Percentiles rank a stretch among this genome's conserved stretches.
Conservation (phyloP, 2,329 filamentous ascomycete genomes). For the Sporothrix schenckii region DNA sequence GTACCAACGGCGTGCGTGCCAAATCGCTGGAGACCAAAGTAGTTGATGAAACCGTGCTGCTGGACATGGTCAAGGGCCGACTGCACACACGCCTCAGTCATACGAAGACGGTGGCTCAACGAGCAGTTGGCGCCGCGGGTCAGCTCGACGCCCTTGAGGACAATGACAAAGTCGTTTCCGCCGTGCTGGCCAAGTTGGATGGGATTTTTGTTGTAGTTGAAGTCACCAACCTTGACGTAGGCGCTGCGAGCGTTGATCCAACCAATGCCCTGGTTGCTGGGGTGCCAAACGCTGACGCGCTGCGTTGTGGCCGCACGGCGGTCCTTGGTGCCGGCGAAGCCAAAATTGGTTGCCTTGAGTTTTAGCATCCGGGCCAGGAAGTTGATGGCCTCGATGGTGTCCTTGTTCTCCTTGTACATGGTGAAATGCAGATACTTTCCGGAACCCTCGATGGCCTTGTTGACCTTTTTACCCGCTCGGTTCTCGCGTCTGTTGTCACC, state of each 20-base stretch:
- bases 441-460: slow-evolving; percentile 23
- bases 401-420: slow-evolving; percentile 94
- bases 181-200: slow-evolving; percentile 80
- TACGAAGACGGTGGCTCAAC: slow-evolving; percentile 52
- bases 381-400: slow-evolving; percentile 88
- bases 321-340: slow-evolving; percentile 84
- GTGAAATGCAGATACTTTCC: slow-evolving; percentile 80
- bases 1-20: slow-evolving; percentile 86
- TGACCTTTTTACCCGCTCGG: slow-evolving; percentile 3
- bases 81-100: slow-evolving; percentile 55
- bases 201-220: slow-evolving; percentile 70
- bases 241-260: slow-evolving; percentile 65
- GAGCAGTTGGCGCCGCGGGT: slow-evolving; percentile 48
- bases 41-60: slow-evolving; percentile 87
- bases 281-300: slow-evolving; percentile 66
- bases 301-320: slow-evolving; percentile 84
- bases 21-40: slow-evolving; percentile 96
- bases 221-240: slow-evolving; percentile 74
- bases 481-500: slow-evolving; percentile 36
- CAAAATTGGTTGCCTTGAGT: slow-evolving; percentile 73
- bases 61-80: slow-evolving; percentile 68
- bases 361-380: slow-evolving; percentile 75
- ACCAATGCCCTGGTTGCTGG: slow-evolving; percentile 62
- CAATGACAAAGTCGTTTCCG: slow-evolving; percentile 93
- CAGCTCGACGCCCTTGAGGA: slow-evolving; percentile 80